Conservation (phyloP, 305 asterid species). For the Fraxinus latifolia region DNA sequence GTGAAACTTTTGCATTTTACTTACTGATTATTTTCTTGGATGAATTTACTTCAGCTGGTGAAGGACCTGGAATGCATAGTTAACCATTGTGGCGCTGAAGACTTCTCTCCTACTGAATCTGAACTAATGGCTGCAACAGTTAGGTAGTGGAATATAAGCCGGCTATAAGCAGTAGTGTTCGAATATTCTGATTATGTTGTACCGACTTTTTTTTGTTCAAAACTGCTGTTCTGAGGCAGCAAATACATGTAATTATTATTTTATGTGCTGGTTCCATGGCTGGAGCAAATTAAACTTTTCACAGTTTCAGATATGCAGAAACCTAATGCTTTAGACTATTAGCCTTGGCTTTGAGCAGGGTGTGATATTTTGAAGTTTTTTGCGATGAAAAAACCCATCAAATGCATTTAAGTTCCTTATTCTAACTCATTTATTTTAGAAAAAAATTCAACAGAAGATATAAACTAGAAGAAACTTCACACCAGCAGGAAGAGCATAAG, state of each 20-base stretch:
- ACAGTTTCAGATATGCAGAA: not conserved
- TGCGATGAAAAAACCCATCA: not conserved
- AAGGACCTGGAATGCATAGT: constrained; percentile 25
- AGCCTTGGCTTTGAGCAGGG: not conserved
- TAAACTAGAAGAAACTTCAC: not conserved
- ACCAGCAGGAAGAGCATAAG: not conserved
- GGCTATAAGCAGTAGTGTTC: not conserved
- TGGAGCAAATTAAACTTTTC: not conserved
- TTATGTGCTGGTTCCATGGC: not conserved
- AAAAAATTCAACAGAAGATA: not conserved
- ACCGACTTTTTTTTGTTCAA: not conserved
- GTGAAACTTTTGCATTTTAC: not conserved
- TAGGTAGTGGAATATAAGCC: not conserved
- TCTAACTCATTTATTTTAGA: not conserved
- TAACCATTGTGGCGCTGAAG: constrained; percentile 32
- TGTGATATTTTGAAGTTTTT: not conserved
- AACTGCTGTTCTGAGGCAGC: not conserved
- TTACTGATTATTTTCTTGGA: not conserved
- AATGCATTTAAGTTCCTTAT: not conserved
- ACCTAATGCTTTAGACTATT: not conserved
- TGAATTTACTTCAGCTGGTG: constrained; percentile 31
- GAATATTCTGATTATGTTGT: not conserved
- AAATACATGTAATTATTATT: not conserved
- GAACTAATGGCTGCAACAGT: constrained; percentile 23
- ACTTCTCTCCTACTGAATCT: constrained; percentile 47